Base-by-base conservation (phyloP, 495 filamentous ascomycete species). In the Neurospora tetrasperma region DNA sequence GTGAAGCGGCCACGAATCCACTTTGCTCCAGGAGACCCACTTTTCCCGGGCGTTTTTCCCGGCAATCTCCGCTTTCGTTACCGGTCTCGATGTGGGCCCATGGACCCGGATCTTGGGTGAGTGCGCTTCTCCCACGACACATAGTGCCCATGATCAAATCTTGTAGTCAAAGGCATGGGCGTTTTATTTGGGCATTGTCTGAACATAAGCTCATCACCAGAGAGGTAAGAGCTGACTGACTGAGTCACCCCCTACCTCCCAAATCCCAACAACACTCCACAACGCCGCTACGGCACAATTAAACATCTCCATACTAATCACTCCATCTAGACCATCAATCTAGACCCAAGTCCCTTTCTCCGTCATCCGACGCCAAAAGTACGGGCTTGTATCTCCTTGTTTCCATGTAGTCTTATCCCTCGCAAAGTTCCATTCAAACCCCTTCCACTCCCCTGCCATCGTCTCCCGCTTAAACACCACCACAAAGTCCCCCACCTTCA, bases 401-500 rank as follows among this genome's bases (percentile, higher is more conserved):
- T 16, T 6, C 23, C 23, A 3, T 3, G 5, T 2, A 14, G 27
- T 38, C 14, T 66, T 66, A 5, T 5, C 27, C 14, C 54, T 66
- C 14, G 27, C 27, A 66, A 66, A 66, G 9, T 66, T 35, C 54
- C 54, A 66, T 35, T 35, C 54, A 9, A 66, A 66, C 0, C 54
- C 54, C 14, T 38, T 1, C 54, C 54, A 66, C 7, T 4, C 27
- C 6, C 27, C 27, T 16, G 1, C 27, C 14, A 8, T 7, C 6
- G 4, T 66, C 27, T 1, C 27, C 0, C 54, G 23, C 27, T 66
- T 66, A 5, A 76, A 76, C 23, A 40, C 39, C 6, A 76, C 38
- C 20, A 43, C 69, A 38, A 73, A 76, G 3, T 73, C 71, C 2
- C 54, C 5, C 3, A 71, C 39, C 6, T 70, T 20, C 12, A 76